A percentile compares a stretch with the other conserved stretches of the same genome.
Evolutionary conservation across 257 asterid species (phyloP).

Genomic region (Jacaranda copaia): DNA sequence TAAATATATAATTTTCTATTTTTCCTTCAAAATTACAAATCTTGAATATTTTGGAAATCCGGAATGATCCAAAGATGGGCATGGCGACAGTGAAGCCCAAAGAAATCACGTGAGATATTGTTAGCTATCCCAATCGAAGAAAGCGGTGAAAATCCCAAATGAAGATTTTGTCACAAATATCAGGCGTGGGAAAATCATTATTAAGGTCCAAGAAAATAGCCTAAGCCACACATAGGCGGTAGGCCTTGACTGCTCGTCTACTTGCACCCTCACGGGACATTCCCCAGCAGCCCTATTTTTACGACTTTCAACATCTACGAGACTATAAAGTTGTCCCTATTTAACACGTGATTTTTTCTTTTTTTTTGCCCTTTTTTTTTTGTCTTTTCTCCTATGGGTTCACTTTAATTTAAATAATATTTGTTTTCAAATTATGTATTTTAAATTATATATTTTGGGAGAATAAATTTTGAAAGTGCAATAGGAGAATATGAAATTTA

Average conservation of each 20-base stretch:
- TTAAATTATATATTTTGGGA: no score
- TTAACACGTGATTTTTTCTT: neutral
- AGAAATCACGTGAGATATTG: neutral
- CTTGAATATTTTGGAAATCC: no score
- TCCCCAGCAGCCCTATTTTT: neutral
- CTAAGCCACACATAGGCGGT: neutral
- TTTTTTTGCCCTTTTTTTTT: no score
- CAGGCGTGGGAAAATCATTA: neutral
- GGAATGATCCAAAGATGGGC: neutral
- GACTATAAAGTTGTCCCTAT: neutral
- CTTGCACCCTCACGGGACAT: slow-evolving; percentile 10
- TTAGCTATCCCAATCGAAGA: slow-evolving; percentile 4
- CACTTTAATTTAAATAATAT: no score
- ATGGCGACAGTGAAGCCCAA: neutral
- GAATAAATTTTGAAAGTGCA: no score
- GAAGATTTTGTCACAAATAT: neutral
- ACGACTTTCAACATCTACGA: neutral
- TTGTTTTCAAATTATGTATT: no score
- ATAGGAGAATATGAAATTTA: no score
- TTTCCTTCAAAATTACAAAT: no score
- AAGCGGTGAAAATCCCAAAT: neutral
- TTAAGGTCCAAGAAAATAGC: neutral
- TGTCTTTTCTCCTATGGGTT: no score
- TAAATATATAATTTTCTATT: no score
- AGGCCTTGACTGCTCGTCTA: neutral